Percentiles rank a stretch among this genome's conserved stretches.
These are phyloP conservation scores for Umbelopsis isabellina DNA, from an alignment of 192 early-diverging fungal species.

Conservation along the genomic window DNA sequence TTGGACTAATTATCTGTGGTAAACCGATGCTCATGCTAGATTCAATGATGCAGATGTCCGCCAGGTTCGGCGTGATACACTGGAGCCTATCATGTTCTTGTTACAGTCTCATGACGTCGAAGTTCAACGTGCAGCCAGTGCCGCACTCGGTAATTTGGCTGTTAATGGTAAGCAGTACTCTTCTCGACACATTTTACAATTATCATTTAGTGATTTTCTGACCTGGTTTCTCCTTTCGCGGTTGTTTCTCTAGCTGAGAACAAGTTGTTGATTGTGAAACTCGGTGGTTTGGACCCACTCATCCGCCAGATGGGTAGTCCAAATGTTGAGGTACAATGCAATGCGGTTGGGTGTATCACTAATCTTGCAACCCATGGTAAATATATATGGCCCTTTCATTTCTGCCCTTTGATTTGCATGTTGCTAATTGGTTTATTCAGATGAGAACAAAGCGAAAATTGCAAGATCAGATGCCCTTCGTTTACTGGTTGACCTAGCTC, in stretches of 20 bases:
- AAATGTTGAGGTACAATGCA: slow-evolving; percentile 91
- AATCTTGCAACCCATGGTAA: slow-evolving; percentile 85
- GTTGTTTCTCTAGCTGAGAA: slow-evolving; percentile 64
- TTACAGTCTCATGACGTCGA: slow-evolving; percentile 83
- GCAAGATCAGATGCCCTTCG: slow-evolving; percentile 82
- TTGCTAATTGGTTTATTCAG: slow-evolving; percentile 6
- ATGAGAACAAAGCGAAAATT: slow-evolving; percentile 86
- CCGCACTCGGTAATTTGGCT: slow-evolving; percentile 89
- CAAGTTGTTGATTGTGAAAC: slow-evolving; percentile 82
- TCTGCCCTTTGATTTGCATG: not conserved
- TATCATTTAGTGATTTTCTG: slow-evolving; percentile 16
- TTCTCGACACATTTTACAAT: slow-evolving; percentile 7
- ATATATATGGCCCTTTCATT: not conserved
- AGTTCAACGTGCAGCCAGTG: slow-evolving; percentile 83
- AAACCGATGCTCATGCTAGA: not conserved
- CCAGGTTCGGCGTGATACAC: slow-evolving; percentile 70
- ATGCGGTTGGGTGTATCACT: slow-evolving; percentile 93
- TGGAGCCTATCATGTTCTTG: slow-evolving; percentile 83
- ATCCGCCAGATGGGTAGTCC: slow-evolving; percentile 85
- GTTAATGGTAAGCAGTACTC: slow-evolving; percentile 60
- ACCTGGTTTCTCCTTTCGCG: not conserved
- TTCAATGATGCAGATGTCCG: slow-evolving; percentile 63
- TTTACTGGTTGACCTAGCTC: slow-evolving; percentile 72
- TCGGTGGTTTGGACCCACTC: slow-evolving; percentile 82
- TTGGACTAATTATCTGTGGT: not conserved